Base-by-base conservation (phyloP, 805 yeast species). In the Lipomyces sp. region DNA sequence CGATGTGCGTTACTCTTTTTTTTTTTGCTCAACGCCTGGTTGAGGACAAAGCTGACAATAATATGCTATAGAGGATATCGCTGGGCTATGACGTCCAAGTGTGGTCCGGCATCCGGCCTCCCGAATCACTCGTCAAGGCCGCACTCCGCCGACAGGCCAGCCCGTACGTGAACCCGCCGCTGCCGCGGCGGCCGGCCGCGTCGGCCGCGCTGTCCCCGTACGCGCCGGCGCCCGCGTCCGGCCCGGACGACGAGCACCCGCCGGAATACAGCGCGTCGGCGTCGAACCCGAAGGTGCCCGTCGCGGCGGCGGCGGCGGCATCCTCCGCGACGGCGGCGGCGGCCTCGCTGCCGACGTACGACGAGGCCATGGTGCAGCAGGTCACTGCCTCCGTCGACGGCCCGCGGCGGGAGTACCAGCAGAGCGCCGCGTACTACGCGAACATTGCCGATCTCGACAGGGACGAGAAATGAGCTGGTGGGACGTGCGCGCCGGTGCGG, bases 1-100 rank as follows among this genome's bases (percentile, higher is more conserved):
- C 5, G 58, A 47, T 28, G 69, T 53, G 55, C n/a, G 43, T 11
- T 8, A 2, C 29, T 70, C 50, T 10, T 39, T 32, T 26, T 8
- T 32, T 22, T 18, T 14, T 23, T 14, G 18, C 19, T 10, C 35
- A 2, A 26, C 7, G 7, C 41, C 6, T 22, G 3, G n/a, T n/a
- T n/a, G n/a, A n/a, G n/a, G n/a, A n/a, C n/a, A n/a, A n/a, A n/a
- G n/a, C 19, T 22, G 13, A 38, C 6, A 26, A 19, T 29, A 46
- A 28, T 36, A 5, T 4, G 5, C 26, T 8, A 5, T 49, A 51
- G 58, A 14, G 16, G 7, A 34, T 55, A 29, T 23, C 39, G 24
- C 39, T 55, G 10, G 46, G 29, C 5, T 45, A 34, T 35, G 51
- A 51, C 7, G 24, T 55, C 29, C 39, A 45, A n/a, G 55, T 55